A percentile compares a stretch with the other conserved stretches of the same genome.
Conservation (phyloP, 805 yeast species). For the Kodamaea laetipori region DNA sequence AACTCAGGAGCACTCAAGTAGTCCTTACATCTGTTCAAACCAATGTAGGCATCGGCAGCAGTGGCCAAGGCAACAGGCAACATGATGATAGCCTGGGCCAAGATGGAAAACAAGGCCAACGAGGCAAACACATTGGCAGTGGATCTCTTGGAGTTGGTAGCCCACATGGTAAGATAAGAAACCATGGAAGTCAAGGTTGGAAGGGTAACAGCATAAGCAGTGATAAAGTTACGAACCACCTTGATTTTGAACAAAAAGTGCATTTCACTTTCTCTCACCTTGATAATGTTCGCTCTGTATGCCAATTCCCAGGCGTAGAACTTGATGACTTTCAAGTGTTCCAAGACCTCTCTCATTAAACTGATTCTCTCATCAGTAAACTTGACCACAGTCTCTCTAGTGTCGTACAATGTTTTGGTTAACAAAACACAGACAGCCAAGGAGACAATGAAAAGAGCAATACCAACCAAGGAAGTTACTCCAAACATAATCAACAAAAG, state of each 20-base stretch:
- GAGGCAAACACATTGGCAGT: slow-evolving; percentile 47
- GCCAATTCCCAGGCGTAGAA: slow-evolving; percentile 51
- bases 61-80: slow-evolving; percentile 47
- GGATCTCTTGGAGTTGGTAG: slow-evolving; percentile 41
- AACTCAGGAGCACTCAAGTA: slow-evolving; percentile 24
- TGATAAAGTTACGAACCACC: slow-evolving; percentile 43
- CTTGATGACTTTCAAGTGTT: slow-evolving; percentile 45
- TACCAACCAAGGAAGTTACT: slow-evolving; percentile 42
- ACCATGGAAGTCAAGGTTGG: slow-evolving; percentile 48
- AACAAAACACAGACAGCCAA: slow-evolving; percentile 35
- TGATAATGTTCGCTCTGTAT: slow-evolving; percentile 36
- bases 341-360: slow-evolving; percentile 44
- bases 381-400: slow-evolving; percentile 38
- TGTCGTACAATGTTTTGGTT: slow-evolving; percentile 36
- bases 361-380: slow-evolving; percentile 46
- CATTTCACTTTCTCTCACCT: slow-evolving; percentile 45
- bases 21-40: slow-evolving; percentile 32
- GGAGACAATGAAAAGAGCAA: slow-evolving; percentile 41
- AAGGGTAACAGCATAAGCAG: slow-evolving; percentile 47
- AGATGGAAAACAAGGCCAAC: slow-evolving; percentile 42
- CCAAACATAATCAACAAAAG: slow-evolving; percentile 41
- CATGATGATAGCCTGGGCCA: slow-evolving; percentile 47
- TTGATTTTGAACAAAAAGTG: slow-evolving; percentile 42
- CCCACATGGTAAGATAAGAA: slow-evolving; percentile 47
- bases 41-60: slow-evolving; percentile 48